A percentile compares a stretch with the other conserved stretches of the same genome.
Evolutionary conservation across 2,329 filamentous ascomycete genomes (phyloP).

Genomic region (Trichophyton equinum): DNA sequence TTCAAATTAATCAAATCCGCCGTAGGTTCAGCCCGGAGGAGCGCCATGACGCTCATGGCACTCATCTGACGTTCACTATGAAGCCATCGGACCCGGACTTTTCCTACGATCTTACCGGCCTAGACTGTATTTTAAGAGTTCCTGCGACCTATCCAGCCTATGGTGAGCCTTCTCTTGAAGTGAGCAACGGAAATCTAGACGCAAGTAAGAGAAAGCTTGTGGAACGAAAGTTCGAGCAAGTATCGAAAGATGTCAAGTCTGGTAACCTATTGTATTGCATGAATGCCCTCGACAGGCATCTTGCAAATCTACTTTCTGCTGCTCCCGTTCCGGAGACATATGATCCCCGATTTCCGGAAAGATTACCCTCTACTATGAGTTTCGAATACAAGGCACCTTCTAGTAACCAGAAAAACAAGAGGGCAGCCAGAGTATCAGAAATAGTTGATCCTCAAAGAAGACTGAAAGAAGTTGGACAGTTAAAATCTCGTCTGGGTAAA

Average conservation of each 20-base stretch:
- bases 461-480: conserved; percentile 10
- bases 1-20: conserved; percentile 61
- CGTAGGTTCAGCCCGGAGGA: conserved; percentile 49
- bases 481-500: conserved; percentile 50
- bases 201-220: conserved; percentile 64
- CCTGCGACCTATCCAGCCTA: conserved; percentile 50
- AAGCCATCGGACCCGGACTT: conserved; percentile 71
- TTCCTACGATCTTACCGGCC: conserved; percentile 58
- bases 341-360: background rate
- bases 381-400: conserved; percentile 22
- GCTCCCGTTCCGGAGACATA: conserved; percentile 40
- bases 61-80: conserved; percentile 52
- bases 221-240: conserved; percentile 56
- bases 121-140: conserved; percentile 56
- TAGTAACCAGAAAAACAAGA: conserved; percentile 19
- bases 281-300: conserved; percentile 57
- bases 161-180: conserved; percentile 45
- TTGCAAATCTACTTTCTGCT: conserved; percentile 35
- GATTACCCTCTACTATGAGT: background rate
- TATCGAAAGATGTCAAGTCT: conserved; percentile 42
- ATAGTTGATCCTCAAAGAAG: conserved; percentile 39
- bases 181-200: conserved; percentile 58
- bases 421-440: conserved; percentile 21
- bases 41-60: conserved; percentile 36
- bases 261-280: conserved; percentile 52